Base-by-base conservation (phyloP, 768 basidiomycete genomes). In the Steccherinum ochraceum region DNA sequence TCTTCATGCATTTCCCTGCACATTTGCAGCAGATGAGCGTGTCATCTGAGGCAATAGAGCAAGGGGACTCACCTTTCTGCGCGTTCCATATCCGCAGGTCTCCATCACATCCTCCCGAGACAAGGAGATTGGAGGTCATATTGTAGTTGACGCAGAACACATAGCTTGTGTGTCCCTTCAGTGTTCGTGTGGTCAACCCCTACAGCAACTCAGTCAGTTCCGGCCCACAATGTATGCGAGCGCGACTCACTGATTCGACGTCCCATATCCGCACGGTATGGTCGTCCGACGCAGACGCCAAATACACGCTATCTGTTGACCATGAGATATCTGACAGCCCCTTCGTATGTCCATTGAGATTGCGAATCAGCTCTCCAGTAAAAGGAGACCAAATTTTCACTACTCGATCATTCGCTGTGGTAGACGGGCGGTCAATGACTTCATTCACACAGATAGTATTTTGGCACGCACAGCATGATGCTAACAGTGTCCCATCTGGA, bases 71-170 rank as follows among this genome's bases (percentile, higher is more conserved):
- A 91, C 93, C 91, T 74, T 80, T 76, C 12, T 83, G 77, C 0
- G 86, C 79, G 61, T 96, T 91, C 94, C 95, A 98, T 62, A 99
- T 84, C 56, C 84, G 79, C 13, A 97, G 84, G 61, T 89, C 90
- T 45, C 94, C 93, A 54, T 97, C 95, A 62, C 90, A 94, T 0
- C 86, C 86, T 5, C 95, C 95, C 12, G 90, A 93, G 4, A 92
- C 95, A 41, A 97, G 77, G 19, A 97, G 72, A 55, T 93, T 93
- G 5, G 89, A 89, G 23, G 88, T 76, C 1, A 83, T 81, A 63
- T 93, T 93, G 67, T 92, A 97, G 59, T 94, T 92, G 12, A 98
- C 74, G 61, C 91, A 93, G 61, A 96, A 93, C 2, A 98, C 92
- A 64, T 81, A 88, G 59, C 84, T 90, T 3, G 86, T 78, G 61